Percentiles rank a stretch among this genome's conserved stretches.
These are phyloP conservation scores for Calonectria pteridis DNA, from an alignment of 2,329 filamentous ascomycete genomes.

Conservation along the genomic window DNA sequence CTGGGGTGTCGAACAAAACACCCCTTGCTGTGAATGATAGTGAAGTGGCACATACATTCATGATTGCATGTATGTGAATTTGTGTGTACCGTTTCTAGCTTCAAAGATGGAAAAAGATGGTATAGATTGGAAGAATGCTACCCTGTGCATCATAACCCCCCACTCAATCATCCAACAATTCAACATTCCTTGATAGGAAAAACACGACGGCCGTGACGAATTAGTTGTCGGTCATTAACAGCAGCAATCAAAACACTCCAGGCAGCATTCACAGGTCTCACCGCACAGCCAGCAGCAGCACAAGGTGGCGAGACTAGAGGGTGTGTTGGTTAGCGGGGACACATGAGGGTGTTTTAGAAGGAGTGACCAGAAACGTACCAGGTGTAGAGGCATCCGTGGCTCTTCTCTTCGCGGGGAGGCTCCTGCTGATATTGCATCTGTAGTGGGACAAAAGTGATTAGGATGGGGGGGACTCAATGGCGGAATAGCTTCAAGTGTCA, in stretches of 20 bases:
- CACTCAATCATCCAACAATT: not conserved
- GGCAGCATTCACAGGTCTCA: conserved; percentile 58
- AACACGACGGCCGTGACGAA: conserved; percentile 7
- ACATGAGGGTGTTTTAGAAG: not conserved
- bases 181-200: conserved; percentile 1
- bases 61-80: not conserved
- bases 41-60: not conserved
- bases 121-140: conserved; percentile 6
- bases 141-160: not conserved
- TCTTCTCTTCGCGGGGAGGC: conserved; percentile 53
- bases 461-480: not conserved
- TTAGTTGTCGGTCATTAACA: conserved; percentile 42
- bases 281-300: conserved; percentile 61
- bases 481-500: not conserved
- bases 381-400: conserved; percentile 55
- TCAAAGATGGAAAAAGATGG: not conserved
- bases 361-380: conserved; percentile 45
- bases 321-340: not conserved
- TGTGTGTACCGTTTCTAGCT: not conserved
- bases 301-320: conserved; percentile 52
- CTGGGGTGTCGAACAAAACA: not conserved
- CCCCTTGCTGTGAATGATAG: not conserved
- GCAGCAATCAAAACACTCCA: conserved; percentile 57
- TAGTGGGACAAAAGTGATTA: not conserved
- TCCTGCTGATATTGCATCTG: conserved; percentile 51